These are phyloP conservation scores for Terfezia boudieri DNA, from an alignment of 495 filamentous ascomycete genomes.

Conservation along the genomic window DNA sequence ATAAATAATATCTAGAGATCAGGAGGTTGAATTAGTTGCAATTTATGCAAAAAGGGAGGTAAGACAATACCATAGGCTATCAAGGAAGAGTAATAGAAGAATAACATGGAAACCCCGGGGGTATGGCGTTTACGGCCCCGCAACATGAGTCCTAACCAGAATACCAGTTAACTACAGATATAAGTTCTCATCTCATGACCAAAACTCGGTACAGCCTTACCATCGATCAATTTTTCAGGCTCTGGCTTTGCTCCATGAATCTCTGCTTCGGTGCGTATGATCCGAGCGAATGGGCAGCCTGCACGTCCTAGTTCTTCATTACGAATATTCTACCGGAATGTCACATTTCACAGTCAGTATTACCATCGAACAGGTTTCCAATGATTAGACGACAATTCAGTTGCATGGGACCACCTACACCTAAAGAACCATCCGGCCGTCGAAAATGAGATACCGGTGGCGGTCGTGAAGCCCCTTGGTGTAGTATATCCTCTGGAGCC, in stretches of 20 bases:
- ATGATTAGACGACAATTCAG: neutral
- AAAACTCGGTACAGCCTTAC: slow-evolving; percentile 6
- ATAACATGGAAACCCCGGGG: slow-evolving; percentile 50
- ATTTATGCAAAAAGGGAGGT: slow-evolving; percentile 7
- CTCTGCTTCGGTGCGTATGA: slow-evolving; percentile 9
- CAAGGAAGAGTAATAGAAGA: slow-evolving; percentile 72
- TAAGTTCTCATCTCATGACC: neutral
- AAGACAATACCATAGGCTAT: slow-evolving; percentile 44
- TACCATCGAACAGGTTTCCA: neutral
- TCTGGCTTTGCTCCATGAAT: slow-evolving; percentile 31
- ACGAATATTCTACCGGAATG: slow-evolving; percentile 17
- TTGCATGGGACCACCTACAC: neutral
- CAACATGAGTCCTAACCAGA: slow-evolving; percentile 30
- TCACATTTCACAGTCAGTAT: neutral
- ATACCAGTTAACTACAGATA: neutral
- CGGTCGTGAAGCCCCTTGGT: too few relatives aligned
- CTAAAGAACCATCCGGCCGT: neutral
- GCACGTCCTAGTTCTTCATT: slow-evolving; percentile 27
- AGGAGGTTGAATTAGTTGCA: slow-evolving; percentile 1
- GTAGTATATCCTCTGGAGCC: too few relatives aligned
- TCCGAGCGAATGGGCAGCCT: slow-evolving; percentile 20
- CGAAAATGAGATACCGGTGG: neutral
- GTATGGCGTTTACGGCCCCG: slow-evolving; percentile 32
- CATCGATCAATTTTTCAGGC: slow-evolving; percentile 52
- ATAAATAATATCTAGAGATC: slow-evolving; percentile 28